phyloP scores from a whole-genome alignment of 2,329 filamentous ascomycete genomes.

The Sporothrix pallida region DNA sequence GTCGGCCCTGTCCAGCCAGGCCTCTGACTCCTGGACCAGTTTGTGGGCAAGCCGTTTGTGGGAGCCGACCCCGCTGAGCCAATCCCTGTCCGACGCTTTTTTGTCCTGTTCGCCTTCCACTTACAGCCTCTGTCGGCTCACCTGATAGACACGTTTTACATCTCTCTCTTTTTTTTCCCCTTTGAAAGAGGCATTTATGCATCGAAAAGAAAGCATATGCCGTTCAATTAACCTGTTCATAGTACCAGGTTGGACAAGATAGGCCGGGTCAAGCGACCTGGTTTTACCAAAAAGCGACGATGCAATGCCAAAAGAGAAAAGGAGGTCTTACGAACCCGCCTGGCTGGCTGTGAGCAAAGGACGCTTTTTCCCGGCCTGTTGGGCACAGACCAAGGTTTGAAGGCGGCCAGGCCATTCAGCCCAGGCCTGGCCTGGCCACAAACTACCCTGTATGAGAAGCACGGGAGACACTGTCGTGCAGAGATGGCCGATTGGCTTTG shows the following conservation, averaged over 20 bases:
- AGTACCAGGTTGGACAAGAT: neutral
- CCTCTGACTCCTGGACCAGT: conserved; percentile 9
- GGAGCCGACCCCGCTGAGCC: neutral
- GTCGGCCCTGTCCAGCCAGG: neutral
- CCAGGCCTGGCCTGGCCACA: neutral
- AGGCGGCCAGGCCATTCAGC: neutral
- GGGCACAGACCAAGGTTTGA: conserved; percentile 17
- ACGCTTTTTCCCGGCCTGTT: neutral
- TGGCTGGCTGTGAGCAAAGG: neutral
- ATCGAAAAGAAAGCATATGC: neutral
- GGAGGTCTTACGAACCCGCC: neutral
- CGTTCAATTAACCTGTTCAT: neutral
- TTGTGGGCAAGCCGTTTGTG: conserved; percentile 6
- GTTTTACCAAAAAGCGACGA: neutral
- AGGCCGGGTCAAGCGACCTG: conserved; percentile 11
- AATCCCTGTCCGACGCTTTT: neutral
- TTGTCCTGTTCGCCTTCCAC: neutral
- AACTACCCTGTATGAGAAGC: neutral
- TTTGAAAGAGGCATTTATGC: conserved; percentile 15
- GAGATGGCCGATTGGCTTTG: conserved; percentile 12
- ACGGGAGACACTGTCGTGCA: conserved; percentile 4
- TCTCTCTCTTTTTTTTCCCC: neutral
- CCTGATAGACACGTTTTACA: too few species aligned
- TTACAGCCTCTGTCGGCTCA: neutral
- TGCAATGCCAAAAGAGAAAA: neutral